Evolutionary conservation across 495 filamentous ascomycete genomes (phyloP).

Genomic region (Penicillium parvum): DNA sequence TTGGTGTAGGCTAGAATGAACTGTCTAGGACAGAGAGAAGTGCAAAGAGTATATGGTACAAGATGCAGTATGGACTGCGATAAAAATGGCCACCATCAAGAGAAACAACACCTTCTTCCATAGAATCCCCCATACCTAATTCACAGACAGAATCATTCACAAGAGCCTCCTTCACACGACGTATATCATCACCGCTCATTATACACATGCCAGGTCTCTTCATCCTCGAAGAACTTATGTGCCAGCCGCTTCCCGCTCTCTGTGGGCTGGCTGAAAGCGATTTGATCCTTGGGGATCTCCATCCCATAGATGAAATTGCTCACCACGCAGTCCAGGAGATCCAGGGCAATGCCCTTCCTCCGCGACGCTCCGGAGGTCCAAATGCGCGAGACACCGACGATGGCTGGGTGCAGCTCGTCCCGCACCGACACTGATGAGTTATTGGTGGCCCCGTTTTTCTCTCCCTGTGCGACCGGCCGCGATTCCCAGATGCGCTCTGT

Average conservation of each 20-base stretch:
- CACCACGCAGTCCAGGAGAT: conserved; percentile 58
- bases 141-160: conserved; percentile 5
- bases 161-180: not conserved
- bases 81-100: not conserved
- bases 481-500: conserved; percentile 61
- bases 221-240: conserved; percentile 56
- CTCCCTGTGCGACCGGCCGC: conserved; percentile 39
- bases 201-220: conserved; percentile 51
- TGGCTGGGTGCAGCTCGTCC: conserved; percentile 43
- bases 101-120: not conserved
- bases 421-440: conserved; percentile 46
- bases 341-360: conserved; percentile 56
- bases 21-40: not conserved
- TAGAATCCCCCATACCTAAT: conserved; percentile 2
- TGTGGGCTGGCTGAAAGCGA: conserved; percentile 75
- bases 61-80: not conserved
- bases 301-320: conserved; percentile 64
- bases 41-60: conserved; percentile 8
- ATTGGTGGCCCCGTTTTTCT: conserved; percentile 20
- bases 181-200: conserved; percentile 31
- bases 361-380: conserved; percentile 63
- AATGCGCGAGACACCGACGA: conserved; percentile 67
- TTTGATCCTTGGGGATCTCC: conserved; percentile 55
- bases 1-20: too few relatives aligned
- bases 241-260: conserved; percentile 62